Percentiles rank a stretch among this genome's conserved stretches.
Evolutionary conservation across 148 eudicot genomes (phyloP).

Genomic region (Pharnaceum exiguum): DNA sequence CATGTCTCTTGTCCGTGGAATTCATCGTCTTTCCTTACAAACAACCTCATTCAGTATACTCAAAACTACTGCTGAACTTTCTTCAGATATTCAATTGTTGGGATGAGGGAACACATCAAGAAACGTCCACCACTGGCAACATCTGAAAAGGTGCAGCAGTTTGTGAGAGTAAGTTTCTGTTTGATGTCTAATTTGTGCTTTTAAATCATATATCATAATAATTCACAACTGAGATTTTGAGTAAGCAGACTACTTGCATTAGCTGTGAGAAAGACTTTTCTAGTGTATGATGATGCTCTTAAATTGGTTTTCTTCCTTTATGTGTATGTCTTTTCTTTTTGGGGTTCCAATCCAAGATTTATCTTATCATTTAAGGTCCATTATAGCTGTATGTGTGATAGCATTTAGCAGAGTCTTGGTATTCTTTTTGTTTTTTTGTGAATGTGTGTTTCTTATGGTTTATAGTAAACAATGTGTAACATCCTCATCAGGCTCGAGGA

Average conservation of each 20-base stretch:
- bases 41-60: background rate
- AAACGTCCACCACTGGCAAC: constrained; percentile 97
- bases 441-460: background rate
- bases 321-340: no score
- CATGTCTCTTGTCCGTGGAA: background rate
- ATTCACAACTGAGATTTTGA: no score
- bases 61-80: constrained; percentile 1
- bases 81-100: constrained; percentile 76
- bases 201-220: no score
- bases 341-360: no score
- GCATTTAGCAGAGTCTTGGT: no score
- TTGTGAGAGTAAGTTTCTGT: constrained; percentile 63
- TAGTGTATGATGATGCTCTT: no score
- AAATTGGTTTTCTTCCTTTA: no score
- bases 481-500: constrained; percentile 61
- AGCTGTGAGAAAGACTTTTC: no score
- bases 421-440: no score
- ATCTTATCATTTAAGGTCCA: no score
- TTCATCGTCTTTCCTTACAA: background rate
- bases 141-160: constrained; percentile 92
- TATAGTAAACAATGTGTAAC: background rate
- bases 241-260: no score
- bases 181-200: background rate
- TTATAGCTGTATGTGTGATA: no score
- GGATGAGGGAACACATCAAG: constrained; percentile 92